Base-by-base conservation (phyloP, 495 filamentous ascomycete species). In the Elaphomyces granulatus region DNA sequence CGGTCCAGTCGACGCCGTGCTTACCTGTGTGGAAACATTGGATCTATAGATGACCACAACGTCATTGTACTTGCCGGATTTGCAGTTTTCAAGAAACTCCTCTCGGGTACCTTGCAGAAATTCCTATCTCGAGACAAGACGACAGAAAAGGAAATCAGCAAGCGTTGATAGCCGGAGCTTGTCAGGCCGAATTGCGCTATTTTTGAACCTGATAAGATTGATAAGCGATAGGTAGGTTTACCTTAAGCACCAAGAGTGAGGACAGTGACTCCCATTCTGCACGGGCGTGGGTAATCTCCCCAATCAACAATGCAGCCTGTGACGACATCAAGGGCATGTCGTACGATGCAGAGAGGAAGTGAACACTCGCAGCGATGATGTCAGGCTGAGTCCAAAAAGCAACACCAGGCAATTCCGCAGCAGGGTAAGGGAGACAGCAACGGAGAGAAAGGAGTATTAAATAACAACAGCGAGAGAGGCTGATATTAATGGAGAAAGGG, bases 1-100 rank as follows among this genome's bases (percentile, higher is more conserved):
- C 15, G 67, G 65, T 18, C 75, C 75, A 10, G 75, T 79, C 37
- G 65, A 61, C 72, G 77, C 40, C 35, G 26, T 26, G 37, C 55
- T 32, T 48, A 75, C 74, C 53, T 71, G 57, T 18, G 61, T 71
- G n/a, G 73, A 78, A 26, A 59, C 57, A 41, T 75, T 77, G 17
- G 72, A 77, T 17, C 75, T 59, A 41, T 76, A 77, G 36, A 78
- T 64, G 1, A 57, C 75, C 3, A 70, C 56, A 1, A 78, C 66
- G 36, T 74, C 72, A 33, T 75, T 66, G 43, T 74, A 76, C 41
- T 64, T 55, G 15, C 75, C 72, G 8, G 59, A 45, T 42, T 64
- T 61, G 50, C 67, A 74, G 43, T 69, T 67, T 32, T 58, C 45
- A 36, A 77, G 50, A 48, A 75, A 74, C 15, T 69, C 63, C 35